Percentiles rank a stretch among this genome's conserved stretches.
Conservation (phyloP, 2,329 filamentous ascomycete species). For the Fusarium sulawesiense region DNA sequence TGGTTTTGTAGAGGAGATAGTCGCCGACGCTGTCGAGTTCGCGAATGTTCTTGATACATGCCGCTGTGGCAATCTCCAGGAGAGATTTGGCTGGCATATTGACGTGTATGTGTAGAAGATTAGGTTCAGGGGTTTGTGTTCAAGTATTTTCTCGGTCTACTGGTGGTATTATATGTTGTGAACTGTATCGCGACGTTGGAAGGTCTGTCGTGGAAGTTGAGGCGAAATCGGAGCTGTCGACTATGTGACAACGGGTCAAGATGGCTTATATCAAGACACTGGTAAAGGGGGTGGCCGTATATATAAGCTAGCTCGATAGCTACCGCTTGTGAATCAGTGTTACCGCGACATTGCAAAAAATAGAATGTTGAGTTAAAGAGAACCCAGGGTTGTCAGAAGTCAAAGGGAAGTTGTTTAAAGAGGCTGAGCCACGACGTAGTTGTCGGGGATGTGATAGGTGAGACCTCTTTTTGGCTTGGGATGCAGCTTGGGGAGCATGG, state of each 20-base stretch:
- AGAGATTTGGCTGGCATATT: slow-evolving; percentile 62
- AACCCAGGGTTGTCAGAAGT: slow-evolving; percentile 4
- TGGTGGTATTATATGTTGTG: not conserved
- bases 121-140: not conserved
- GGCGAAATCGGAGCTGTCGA: slow-evolving; percentile 2
- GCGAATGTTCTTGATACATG: slow-evolving; percentile 65
- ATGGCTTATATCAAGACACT: not conserved
- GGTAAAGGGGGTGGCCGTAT: not conserved
- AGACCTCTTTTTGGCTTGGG: slow-evolving; percentile 3
- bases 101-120: not conserved
- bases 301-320: not conserved
- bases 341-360: not conserved
- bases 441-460: slow-evolving; percentile 26
- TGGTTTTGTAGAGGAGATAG: slow-evolving; percentile 71
- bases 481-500: slow-evolving; percentile 9
- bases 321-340: not conserved
- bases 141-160: not conserved
- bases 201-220: not conserved
- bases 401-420: slow-evolving; percentile 7
- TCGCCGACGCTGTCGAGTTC: slow-evolving; percentile 77
- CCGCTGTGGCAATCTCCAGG: slow-evolving; percentile 61
- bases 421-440: slow-evolving; percentile 29
- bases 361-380: not conserved
- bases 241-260: not conserved
- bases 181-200: not conserved